phyloP scores from a whole-genome alignment of 2,329 filamentous ascomycete genomes.

The Fusarium sp. region DNA sequence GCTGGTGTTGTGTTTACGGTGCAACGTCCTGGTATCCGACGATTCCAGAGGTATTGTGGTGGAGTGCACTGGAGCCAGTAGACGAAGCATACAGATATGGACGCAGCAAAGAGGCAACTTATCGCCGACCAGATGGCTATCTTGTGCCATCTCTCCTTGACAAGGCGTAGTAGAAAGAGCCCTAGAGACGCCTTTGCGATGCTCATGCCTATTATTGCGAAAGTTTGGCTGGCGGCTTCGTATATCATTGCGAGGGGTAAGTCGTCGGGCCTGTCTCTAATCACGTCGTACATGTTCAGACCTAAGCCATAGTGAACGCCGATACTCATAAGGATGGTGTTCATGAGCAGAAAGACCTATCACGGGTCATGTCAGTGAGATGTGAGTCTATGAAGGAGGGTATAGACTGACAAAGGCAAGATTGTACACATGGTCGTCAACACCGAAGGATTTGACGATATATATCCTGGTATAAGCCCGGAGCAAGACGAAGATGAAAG shows the following conservation, averaged over 20 bases:
- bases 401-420: conserved; percentile 28
- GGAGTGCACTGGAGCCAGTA: conserved; percentile 38
- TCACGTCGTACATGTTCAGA: conserved; percentile 43
- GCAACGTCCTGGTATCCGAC: conserved; percentile 30
- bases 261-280: conserved; percentile 31
- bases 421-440: conserved; percentile 52
- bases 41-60: conserved; percentile 36
- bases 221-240: conserved; percentile 50
- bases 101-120: conserved; percentile 34
- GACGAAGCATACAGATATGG: conserved; percentile 23
- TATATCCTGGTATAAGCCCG: conserved; percentile 52
- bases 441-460: conserved; percentile 46
- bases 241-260: conserved; percentile 45
- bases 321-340: conserved; percentile 49
- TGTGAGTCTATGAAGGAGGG: neutral
- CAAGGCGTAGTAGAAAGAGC: conserved; percentile 53
- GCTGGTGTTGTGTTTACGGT: conserved; percentile 33
- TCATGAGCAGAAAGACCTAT: conserved; percentile 46
- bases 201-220: conserved; percentile 54
- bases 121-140: conserved; percentile 50
- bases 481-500: conserved; percentile 48
- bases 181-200: conserved; percentile 54
- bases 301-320: conserved; percentile 51
- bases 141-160: conserved; percentile 50
- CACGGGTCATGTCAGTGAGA: neutral